Conservation (phyloP, 179 eudicot species). For the Pouteria campechiana region DNA sequence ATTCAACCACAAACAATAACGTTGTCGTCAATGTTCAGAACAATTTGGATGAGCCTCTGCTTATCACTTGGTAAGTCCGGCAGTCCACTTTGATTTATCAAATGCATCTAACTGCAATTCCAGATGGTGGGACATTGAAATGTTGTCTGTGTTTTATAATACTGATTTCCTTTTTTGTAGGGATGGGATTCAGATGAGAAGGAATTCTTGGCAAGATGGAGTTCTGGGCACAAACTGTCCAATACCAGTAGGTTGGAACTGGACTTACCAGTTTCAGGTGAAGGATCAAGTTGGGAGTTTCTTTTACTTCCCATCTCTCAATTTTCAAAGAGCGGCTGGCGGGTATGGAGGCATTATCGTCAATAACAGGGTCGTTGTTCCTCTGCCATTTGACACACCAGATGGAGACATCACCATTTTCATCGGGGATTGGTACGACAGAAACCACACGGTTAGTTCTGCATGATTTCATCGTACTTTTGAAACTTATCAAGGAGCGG, state of each 20-base stretch:
- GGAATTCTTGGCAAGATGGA: slow-evolving; percentile 47
- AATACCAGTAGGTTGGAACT: slow-evolving; percentile 59
- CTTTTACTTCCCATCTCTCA: slow-evolving; percentile 76
- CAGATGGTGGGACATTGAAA: too few relatives aligned
- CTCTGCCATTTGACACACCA: slow-evolving; percentile 69
- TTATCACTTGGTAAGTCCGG: slow-evolving; percentile 86
- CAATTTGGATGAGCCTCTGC: slow-evolving; percentile 69
- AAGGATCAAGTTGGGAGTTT: slow-evolving; percentile 91
- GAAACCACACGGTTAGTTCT: slow-evolving; percentile 72
- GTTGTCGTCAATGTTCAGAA: slow-evolving; percentile 43
- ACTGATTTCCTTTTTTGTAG: too few relatives aligned
- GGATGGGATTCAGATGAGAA: slow-evolving; percentile 41
- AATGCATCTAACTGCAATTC: too few relatives aligned
- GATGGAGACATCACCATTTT: slow-evolving; percentile 50
- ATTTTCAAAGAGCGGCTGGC: slow-evolving; percentile 77
- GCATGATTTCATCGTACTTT: too few relatives aligned
- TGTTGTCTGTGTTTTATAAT: too few relatives aligned
- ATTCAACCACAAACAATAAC: slow-evolving; percentile 63
- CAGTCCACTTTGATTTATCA: too few relatives aligned
- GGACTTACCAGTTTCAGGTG: slow-evolving; percentile 82
- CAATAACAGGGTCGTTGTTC: slow-evolving; percentile 44
- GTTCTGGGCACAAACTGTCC: slow-evolving; percentile 50
- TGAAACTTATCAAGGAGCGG: too few relatives aligned
- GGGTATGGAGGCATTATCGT: slow-evolving; percentile 63
- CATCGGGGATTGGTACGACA: slow-evolving; percentile 85